These are phyloP conservation scores for Boletus rufocinnamomeus DNA, from an alignment of 768 basidiomycete species.

Conservation along the genomic window DNA sequence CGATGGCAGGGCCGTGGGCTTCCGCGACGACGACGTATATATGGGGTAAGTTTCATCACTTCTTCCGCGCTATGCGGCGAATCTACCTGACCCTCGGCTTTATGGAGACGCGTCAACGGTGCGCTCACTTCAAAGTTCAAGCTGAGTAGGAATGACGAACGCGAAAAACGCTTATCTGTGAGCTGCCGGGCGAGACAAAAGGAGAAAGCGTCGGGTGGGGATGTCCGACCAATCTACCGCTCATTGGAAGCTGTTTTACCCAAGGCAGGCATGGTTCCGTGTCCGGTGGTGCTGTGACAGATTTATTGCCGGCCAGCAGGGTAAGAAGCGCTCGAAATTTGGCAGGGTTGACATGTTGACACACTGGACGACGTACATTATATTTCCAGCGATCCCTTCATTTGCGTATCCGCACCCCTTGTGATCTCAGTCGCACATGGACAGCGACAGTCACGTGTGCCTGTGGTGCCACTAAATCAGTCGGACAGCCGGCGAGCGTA, in stretches of 20 bases:
- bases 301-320: background rate
- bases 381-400: background rate
- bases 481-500: constrained; percentile 8
- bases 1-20: background rate
- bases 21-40: background rate
- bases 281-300: background rate
- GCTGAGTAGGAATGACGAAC: background rate
- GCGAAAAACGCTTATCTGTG: background rate
- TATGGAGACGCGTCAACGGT: background rate
- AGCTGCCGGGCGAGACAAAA: background rate
- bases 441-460: constrained; percentile 11
- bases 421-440: background rate
- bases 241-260: background rate
- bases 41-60: background rate
- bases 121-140: background rate
- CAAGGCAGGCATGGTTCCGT: background rate
- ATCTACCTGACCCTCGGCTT: background rate
- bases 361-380: background rate
- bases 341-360: background rate
- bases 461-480: background rate
- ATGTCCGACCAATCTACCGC: background rate
- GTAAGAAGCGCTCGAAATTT: background rate
- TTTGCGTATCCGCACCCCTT: background rate
- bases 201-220: background rate
- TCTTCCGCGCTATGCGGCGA: constrained; percentile 7